These are phyloP conservation scores for Aspergillus uvarum DNA, from an alignment of 2,329 filamentous ascomycete species.

Conservation along the genomic window DNA sequence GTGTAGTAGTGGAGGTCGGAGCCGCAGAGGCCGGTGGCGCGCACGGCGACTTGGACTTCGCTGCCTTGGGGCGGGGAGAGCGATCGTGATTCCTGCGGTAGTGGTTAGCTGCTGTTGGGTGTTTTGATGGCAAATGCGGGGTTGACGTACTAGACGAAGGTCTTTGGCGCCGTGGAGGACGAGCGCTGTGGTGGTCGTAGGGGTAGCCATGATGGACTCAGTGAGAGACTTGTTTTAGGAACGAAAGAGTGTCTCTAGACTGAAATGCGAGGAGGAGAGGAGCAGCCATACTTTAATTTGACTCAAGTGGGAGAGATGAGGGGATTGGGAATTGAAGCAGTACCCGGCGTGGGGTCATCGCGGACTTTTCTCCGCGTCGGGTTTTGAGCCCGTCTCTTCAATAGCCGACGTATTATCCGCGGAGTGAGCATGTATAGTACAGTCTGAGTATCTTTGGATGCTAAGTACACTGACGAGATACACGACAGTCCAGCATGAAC, in stretches of 20 bases:
- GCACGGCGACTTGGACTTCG: conserved; percentile 65
- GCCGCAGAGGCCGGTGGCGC: conserved; percentile 68
- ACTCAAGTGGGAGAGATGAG: background rate
- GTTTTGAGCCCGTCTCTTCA: conserved; percentile 14
- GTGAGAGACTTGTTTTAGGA: background rate
- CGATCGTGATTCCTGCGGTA: conserved; percentile 55
- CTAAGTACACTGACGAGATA: too few species aligned
- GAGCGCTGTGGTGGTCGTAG: conserved; percentile 39
- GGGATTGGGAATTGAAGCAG: background rate
- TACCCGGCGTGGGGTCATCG: conserved; percentile 13
- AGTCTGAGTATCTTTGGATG: too few species aligned
- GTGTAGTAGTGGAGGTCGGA: conserved; percentile 81
- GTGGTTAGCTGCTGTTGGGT: conserved; percentile 9
- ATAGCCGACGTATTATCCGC: conserved; percentile 17
- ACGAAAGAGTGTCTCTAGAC: background rate
- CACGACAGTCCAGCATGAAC: too few species aligned
- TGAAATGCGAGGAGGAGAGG: background rate
- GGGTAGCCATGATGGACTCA: conserved; percentile 22
- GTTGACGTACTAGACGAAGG: conserved; percentile 53
- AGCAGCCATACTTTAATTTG: background rate
- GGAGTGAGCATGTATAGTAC: too few species aligned
- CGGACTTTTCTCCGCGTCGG: conserved; percentile 26
- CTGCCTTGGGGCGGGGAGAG: conserved; percentile 48
- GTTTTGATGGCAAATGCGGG: background rate
- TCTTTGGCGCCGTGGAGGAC: conserved; percentile 63